Base-by-base conservation (phyloP, 2,329 filamentous ascomycete species). In the Elsinoe arachidis region DNA sequence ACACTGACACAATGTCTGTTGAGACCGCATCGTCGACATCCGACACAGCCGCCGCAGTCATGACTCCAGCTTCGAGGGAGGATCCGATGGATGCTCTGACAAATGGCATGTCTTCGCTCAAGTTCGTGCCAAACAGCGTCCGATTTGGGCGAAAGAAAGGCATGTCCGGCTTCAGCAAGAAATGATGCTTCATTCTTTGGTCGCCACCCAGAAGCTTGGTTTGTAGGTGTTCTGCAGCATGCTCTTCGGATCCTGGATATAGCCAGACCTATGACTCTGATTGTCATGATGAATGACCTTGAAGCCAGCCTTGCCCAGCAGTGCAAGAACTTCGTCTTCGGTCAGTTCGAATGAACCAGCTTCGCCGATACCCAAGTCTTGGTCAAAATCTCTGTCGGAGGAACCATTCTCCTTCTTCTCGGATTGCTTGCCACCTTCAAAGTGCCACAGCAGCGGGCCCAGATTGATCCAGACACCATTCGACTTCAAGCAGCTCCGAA, bases 401-500 rank as follows among this genome's bases (percentile, higher is more conserved):
- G 35, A 17, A 39, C 47, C 41, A 30, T 61, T 58, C 56, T 11
- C 80, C 75, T 65, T 81, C 76, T 62, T 80, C 78, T 38, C 81
- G 14, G 63, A 63, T 9, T 17, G 23, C n/a, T 34, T 46, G 41
- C 85, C 80, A 63, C 90, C 86, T 68, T 95, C 90, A 69, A 95
- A 97, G 70, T 99, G 95, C 93, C 93, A 99, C 39, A 97, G 76
- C 56, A 99, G 73, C 0, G 93, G 93, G 0, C 93, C 93, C 21
- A 95, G 76, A 67, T 99, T 99, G 67, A 96, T 80, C 76, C 95
- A 88, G 3, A 95, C 66, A 0, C 93, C 93, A 23, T 87, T 87
- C 0, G 82, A 77, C 63, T 81, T 83, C 52, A 99, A 79, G 66
- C 91, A 95, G 67, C 87, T 81, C 41, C 75, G 76, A 56, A 97